Percentiles rank a stretch among this genome's conserved stretches.
Evolutionary conservation across 1,284 basidiomycete genomes (phyloP).

Genomic region (Fistulinella cinereoalba): DNA sequence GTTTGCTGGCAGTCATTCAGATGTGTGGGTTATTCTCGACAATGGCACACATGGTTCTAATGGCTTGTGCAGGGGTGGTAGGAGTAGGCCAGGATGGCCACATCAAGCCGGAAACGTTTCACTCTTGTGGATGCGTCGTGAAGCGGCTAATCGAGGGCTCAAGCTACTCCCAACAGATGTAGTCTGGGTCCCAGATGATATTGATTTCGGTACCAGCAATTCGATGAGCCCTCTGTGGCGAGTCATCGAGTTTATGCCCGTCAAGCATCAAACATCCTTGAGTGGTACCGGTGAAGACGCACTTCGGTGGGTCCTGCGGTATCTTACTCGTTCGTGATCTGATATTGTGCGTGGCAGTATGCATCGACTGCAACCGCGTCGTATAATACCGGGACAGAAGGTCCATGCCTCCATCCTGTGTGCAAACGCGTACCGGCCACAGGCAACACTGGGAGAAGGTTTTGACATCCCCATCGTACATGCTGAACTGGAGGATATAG

Average conservation of each 20-base stretch:
- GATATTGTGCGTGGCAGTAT: constrained; percentile 10
- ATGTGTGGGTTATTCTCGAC: constrained; percentile 22
- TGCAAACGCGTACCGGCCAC: constrained; percentile 24
- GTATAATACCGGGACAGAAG: constrained; percentile 33
- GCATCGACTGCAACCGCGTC: constrained; percentile 21
- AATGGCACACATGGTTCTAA: neutral
- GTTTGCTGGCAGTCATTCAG: constrained; percentile 30
- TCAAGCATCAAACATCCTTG: constrained; percentile 18
- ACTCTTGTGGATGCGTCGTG: constrained; percentile 22
- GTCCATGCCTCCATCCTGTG: constrained; percentile 30
- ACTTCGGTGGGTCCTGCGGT: constrained; percentile 2
- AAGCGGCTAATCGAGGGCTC: constrained; percentile 8
- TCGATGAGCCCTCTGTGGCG: constrained; percentile 19
- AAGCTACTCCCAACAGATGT: constrained; percentile 16
- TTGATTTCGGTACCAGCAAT: constrained; percentile 14
- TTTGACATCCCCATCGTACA: constrained; percentile 24
- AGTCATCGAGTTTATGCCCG: constrained; percentile 20
- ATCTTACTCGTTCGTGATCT: neutral
- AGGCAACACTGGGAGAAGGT: constrained; percentile 25
- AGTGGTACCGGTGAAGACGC: constrained; percentile 7
- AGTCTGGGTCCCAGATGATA: constrained; percentile 13
- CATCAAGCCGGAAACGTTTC: constrained; percentile 20
- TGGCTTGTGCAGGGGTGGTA: constrained; percentile 16
- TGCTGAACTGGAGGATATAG: neutral
- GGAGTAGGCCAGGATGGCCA: constrained; percentile 7